Evolutionary conservation across 805 yeast genomes (phyloP).

Genomic region (Yarrowia bubula): DNA sequence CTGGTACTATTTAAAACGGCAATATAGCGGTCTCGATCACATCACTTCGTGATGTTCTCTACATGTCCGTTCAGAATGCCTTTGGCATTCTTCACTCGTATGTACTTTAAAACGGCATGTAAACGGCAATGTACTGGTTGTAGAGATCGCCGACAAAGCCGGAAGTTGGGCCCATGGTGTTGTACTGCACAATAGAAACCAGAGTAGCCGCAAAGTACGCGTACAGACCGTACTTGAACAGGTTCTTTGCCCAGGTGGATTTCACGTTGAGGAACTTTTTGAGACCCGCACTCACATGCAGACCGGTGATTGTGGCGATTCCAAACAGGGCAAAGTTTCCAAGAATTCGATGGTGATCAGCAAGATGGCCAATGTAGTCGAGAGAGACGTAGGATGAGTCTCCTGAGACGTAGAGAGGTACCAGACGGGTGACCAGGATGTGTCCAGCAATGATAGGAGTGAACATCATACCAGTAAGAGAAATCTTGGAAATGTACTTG

Average conservation of each 20-base stretch:
- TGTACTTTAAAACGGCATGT: conserved; percentile 10
- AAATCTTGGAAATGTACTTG: conserved; percentile 50
- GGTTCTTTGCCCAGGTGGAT: conserved; percentile 3
- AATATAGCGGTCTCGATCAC: too few species aligned
- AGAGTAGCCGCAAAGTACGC: neutral
- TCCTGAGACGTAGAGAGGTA: conserved; percentile 56
- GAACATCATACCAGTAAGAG: conserved; percentile 59
- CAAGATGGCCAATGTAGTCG: conserved; percentile 48
- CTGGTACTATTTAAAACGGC: too few species aligned
- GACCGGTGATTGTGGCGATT: conserved; percentile 1
- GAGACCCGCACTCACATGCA: conserved; percentile 12
- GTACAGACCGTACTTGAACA: neutral
- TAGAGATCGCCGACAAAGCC: conserved; percentile 20
- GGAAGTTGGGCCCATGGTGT: neutral
- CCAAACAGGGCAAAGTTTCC: conserved; percentile 17
- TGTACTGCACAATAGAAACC: neutral
- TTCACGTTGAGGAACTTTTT: conserved; percentile 7
- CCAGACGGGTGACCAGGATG: conserved; percentile 46
- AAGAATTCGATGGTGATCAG: conserved; percentile 36
- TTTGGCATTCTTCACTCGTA: too few species aligned
- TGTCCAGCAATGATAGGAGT: conserved; percentile 50
- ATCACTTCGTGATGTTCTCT: too few species aligned
- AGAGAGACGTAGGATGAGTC: conserved; percentile 57
- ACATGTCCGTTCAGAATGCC: too few species aligned
- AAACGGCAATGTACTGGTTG: conserved; percentile 15